Percentiles rank a stretch among this genome's conserved stretches.
These are phyloP conservation scores for Chaetomium fimeti DNA, from an alignment of 495 filamentous ascomycete species.

Conservation along the genomic window DNA sequence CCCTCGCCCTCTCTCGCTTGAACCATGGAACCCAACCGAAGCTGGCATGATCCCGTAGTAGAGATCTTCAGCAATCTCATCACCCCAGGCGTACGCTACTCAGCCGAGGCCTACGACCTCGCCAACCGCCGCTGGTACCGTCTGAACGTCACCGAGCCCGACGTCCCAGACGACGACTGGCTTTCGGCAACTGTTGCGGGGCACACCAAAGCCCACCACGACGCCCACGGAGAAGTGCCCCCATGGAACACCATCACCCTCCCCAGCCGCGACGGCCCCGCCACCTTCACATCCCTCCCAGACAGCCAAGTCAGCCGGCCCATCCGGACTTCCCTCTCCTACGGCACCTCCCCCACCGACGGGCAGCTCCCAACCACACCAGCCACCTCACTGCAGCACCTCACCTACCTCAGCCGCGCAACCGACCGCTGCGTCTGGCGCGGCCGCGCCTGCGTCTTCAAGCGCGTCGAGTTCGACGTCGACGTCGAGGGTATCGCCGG, in stretches of 20 bases:
- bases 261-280: not conserved
- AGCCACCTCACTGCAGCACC: not conserved
- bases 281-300: not conserved
- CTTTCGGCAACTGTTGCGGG: not conserved
- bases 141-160: not conserved
- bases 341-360: not conserved
- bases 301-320: not conserved
- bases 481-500: not conserved
- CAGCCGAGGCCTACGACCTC: slow-evolving; percentile 1
- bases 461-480: not conserved
- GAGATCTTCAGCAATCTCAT: slow-evolving; percentile 4
- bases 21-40: not conserved
- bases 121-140: slow-evolving; percentile 11
- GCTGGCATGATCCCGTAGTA: not conserved
- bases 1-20: not conserved
- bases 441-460: not conserved
- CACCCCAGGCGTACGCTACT: not conserved
- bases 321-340: not conserved
- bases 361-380: not conserved
- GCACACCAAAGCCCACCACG: not conserved
- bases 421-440: not conserved
- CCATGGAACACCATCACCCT: not conserved
- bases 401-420: slow-evolving; percentile 1
- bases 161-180: not conserved
- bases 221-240: not conserved